Percentiles rank a stretch among this genome's conserved stretches.
These are phyloP conservation scores for Penicillium waksmanii DNA, from an alignment of 495 filamentous ascomycete species.

Conservation along the genomic window DNA sequence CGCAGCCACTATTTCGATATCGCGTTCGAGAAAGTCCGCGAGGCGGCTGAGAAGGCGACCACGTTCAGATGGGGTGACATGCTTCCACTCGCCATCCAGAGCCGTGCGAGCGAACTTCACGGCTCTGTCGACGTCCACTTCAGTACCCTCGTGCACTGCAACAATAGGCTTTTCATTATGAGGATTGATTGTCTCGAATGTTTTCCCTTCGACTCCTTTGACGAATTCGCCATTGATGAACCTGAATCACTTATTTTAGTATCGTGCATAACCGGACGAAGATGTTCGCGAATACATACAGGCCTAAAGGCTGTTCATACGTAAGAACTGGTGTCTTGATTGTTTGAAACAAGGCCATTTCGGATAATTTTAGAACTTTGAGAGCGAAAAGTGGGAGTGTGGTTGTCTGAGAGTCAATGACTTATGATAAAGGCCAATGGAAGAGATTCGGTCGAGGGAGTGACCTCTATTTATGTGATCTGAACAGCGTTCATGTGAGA, in stretches of 20 bases:
- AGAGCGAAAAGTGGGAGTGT: not conserved
- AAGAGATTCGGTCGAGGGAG: too few relatives aligned
- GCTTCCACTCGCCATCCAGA: conserved; percentile 75
- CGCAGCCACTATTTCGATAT: conserved; percentile 70
- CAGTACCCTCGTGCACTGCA: conserved; percentile 81
- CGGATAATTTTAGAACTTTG: not conserved
- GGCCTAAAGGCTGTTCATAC: conserved; percentile 78
- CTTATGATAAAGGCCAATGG: too few relatives aligned
- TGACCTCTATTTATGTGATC: too few relatives aligned
- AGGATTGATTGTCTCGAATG: conserved; percentile 72
- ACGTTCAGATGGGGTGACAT: conserved; percentile 71
- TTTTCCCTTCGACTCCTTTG: conserved; percentile 73
- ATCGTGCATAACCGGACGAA: conserved; percentile 1
- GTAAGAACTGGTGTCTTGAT: conserved; percentile 46
- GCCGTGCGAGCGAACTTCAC: conserved; percentile 86
- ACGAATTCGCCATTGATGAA: conserved; percentile 98
- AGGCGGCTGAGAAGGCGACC: conserved; percentile 72
- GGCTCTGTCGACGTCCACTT: conserved; percentile 79
- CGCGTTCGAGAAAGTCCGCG: conserved; percentile 78
- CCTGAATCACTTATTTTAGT: conserved; percentile 46
- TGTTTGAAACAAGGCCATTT: conserved; percentile 33
- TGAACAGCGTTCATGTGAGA: too few relatives aligned
- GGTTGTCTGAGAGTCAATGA: too few relatives aligned
- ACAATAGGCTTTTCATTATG: conserved; percentile 67
- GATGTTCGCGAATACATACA: conserved; percentile 62